Percentiles rank a stretch among this genome's conserved stretches.
Conservation (phyloP, 371 early-diverging fungal species). For the Amoeboaphelidium protococcarum region DNA sequence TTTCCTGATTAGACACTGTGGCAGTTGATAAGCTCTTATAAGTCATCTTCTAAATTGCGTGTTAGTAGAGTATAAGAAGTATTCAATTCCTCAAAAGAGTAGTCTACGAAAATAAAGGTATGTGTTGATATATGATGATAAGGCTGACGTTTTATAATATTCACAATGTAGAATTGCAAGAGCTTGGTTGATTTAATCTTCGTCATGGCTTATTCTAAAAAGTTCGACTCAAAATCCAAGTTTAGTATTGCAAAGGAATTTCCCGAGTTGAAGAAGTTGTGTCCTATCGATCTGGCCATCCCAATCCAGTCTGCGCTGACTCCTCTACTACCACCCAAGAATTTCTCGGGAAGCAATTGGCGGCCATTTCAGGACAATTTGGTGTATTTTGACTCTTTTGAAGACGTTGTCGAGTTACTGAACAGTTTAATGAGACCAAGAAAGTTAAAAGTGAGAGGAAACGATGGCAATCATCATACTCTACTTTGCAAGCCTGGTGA, state of each 20-base stretch:
- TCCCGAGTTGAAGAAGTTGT: constrained; percentile 28
- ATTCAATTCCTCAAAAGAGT: constrained; percentile 19
- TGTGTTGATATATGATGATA: neutral
- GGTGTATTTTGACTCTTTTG: constrained; percentile 21
- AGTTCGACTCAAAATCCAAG: no score
- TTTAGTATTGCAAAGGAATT: constrained; percentile 11
- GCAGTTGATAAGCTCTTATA: constrained; percentile 46
- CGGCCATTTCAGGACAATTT: neutral
- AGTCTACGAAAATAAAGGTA: neutral
- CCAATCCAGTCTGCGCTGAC: neutral
- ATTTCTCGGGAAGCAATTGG: neutral
- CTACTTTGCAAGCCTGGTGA: constrained; percentile 93
- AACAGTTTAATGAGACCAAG: constrained; percentile 69
- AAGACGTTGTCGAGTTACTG: constrained; percentile 55
- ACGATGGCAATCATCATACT: constrained; percentile 49
- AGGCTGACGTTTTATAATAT: neutral
- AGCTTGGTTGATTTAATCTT: neutral
- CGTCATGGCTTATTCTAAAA: neutral
- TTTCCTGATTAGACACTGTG: constrained; percentile 67
- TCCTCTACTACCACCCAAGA: neutral
- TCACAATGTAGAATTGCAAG: no score
- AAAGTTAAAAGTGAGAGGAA: constrained; percentile 48
- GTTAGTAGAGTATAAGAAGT: constrained; percentile 15
- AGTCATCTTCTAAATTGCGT: constrained; percentile 22
- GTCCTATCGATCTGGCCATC: neutral